Evolutionary conservation across 2,329 filamentous ascomycete species (phyloP).

Genomic region (Clonostachys rhizophaga): DNA sequence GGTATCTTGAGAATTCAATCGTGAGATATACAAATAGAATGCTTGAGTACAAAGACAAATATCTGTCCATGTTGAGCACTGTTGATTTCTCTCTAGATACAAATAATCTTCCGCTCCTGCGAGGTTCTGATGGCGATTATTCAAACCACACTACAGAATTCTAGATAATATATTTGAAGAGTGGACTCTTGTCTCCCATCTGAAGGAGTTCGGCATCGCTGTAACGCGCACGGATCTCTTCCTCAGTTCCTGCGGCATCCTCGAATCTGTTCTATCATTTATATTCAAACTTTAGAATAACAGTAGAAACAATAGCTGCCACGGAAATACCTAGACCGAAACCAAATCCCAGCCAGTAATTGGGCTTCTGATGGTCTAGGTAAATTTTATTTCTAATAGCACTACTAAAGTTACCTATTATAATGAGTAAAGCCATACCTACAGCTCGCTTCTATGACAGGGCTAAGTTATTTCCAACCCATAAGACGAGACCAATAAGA

Average conservation of each 20-base stretch:
- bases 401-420: conserved; percentile 3
- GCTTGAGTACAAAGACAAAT: too few species aligned
- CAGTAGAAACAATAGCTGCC: conserved; percentile 1
- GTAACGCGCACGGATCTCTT: conserved; percentile 8
- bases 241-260: conserved; percentile 7
- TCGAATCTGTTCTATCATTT: conserved; percentile 10
- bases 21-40: too few species aligned
- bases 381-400: conserved; percentile 5
- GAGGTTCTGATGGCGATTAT: too few species aligned
- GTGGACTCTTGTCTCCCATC: conserved; percentile 10
- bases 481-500: conserved; percentile 11
- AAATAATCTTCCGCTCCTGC: too few species aligned
- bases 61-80: too few species aligned
- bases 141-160: too few species aligned
- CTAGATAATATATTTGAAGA: conserved; percentile 12
- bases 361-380: conserved; percentile 2
- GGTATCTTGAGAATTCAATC: too few species aligned
- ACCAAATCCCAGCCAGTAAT: conserved; percentile 5
- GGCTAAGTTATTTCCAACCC: conserved; percentile 8
- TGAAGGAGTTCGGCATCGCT: conserved; percentile 8
- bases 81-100: too few species aligned
- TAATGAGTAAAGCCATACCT: conserved; percentile 6
- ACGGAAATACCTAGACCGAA: conserved; percentile 1
- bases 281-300: background rate
- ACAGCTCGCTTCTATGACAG: conserved; percentile 7